These are phyloP conservation scores for Agastache rugosa DNA, from an alignment of 257 asterid genomes.

Conservation along the genomic window DNA sequence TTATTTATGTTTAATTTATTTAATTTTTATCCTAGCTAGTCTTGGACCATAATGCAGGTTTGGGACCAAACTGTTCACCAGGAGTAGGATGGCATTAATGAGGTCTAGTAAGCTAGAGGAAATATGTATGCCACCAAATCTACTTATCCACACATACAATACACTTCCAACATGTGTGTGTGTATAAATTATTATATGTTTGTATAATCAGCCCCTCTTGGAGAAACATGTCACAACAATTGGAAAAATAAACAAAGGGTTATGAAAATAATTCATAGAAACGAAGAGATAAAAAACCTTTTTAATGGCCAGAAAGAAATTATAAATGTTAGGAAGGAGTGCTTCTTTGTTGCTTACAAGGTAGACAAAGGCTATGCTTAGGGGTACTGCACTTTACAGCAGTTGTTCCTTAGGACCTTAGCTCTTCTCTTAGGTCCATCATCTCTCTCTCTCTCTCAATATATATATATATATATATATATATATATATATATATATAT, in stretches of 20 bases:
- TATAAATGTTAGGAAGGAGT: constrained; percentile 24
- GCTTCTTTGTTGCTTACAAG: constrained; percentile 43
- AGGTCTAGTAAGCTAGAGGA: constrained; percentile 2
- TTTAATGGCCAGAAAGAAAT: constrained; percentile 36
- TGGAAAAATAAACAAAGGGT: constrained; percentile 46
- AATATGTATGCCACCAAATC: not conserved
- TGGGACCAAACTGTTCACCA: not conserved
- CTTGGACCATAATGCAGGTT: constrained; percentile 14
- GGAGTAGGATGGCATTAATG: not conserved
- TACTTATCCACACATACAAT: too few species aligned
- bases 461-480: not conserved
- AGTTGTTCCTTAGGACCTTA: constrained; percentile 23
- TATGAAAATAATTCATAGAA: constrained; percentile 39
- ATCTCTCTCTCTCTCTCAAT: not conserved
- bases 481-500: too few species aligned
- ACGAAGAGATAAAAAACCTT: not conserved
- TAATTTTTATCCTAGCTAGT: not conserved
- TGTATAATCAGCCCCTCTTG: constrained; percentile 33
- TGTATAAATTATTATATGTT: not conserved
- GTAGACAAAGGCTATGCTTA: constrained; percentile 49
- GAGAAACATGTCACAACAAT: constrained; percentile 56
- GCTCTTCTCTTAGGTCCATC: not conserved
- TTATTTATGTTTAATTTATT: not conserved
- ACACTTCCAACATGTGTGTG: not conserved
- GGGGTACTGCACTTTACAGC: constrained; percentile 31